phyloP scores from a whole-genome alignment of 345 rosid genomes.

The Euclidium syriacum region DNA sequence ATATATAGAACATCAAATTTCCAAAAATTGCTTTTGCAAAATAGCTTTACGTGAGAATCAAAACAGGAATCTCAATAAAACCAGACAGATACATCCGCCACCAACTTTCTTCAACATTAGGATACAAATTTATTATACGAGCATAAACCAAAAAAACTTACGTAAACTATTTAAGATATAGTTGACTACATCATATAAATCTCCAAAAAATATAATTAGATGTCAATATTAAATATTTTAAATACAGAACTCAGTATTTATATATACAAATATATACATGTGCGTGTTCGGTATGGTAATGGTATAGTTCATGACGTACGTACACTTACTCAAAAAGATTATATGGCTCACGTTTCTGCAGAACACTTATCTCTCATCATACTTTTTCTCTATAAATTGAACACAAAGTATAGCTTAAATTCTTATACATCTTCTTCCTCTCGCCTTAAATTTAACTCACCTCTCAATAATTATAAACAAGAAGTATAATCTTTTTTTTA shows the following conservation, averaged over 20 bases:
- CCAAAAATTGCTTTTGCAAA: too few species aligned
- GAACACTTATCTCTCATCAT: conserved; percentile 2
- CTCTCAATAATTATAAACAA: not conserved
- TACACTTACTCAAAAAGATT: conserved; percentile 1
- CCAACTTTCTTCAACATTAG: conserved; percentile 25
- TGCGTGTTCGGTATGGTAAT: conserved; percentile 27
- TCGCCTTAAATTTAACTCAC: not conserved
- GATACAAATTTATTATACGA: too few species aligned
- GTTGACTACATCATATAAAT: too few species aligned
- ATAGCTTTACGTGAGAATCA: not conserved
- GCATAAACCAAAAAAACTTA: too few species aligned
- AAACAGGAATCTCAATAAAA: conserved; percentile 3
- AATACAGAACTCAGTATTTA: not conserved
- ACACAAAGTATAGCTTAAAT: not conserved
- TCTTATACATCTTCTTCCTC: not conserved
- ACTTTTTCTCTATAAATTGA: conserved; percentile 26
- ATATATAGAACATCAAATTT: too few species aligned
- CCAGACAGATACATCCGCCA: conserved; percentile 18
- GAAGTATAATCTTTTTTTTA: not conserved
- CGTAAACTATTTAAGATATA: not conserved
- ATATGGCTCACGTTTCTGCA: conserved; percentile 28
- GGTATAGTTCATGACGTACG: conserved; percentile 10
- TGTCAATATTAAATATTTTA: not conserved
- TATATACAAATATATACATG: not conserved
- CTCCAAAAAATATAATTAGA: too few species aligned